Evolutionary conservation across 345 rosid genomes (phyloP).

Genomic region (Salix purpurea): DNA sequence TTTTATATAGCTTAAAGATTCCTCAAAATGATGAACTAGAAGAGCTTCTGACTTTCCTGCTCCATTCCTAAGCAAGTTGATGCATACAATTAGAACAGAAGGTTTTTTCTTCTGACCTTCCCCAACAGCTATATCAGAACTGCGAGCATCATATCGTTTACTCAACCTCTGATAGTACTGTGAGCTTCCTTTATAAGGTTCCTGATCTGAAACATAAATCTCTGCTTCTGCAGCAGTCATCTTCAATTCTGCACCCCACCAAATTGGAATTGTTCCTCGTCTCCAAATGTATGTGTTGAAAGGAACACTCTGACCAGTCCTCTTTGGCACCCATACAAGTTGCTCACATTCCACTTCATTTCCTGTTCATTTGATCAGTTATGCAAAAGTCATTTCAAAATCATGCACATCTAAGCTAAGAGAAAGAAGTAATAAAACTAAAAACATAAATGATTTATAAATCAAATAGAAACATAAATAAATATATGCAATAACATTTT

Average conservation of each 20-base stretch:
- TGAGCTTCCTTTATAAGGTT: conserved; percentile 88
- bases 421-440: conserved; percentile 2
- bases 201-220: conserved; percentile 78
- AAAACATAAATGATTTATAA: conserved; percentile 1
- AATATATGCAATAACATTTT: not conserved
- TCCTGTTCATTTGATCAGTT: conserved; percentile 54
- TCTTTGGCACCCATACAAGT: conserved; percentile 88
- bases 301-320: conserved; percentile 65
- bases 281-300: conserved; percentile 88
- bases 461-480: conserved; percentile 1
- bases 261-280: conserved; percentile 93
- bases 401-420: conserved; percentile 4
- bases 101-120: conserved; percentile 63
- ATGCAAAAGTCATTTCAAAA: conserved; percentile 24
- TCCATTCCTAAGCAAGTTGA: conserved; percentile 82
- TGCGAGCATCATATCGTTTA: conserved; percentile 73
- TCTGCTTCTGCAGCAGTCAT: conserved; percentile 95
- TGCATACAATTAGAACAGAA: conserved; percentile 74
- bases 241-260: conserved; percentile 99
- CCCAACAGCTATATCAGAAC: conserved; percentile 47
- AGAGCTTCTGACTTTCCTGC: conserved; percentile 90
- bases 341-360: conserved; percentile 99
- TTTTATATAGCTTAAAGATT: conserved; percentile 64
- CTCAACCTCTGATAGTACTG: conserved; percentile 83
- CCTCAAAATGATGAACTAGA: conserved; percentile 87